Conservation (phyloP, 495 filamentous ascomycete genomes). For the Xeromyces bisporus region DNA sequence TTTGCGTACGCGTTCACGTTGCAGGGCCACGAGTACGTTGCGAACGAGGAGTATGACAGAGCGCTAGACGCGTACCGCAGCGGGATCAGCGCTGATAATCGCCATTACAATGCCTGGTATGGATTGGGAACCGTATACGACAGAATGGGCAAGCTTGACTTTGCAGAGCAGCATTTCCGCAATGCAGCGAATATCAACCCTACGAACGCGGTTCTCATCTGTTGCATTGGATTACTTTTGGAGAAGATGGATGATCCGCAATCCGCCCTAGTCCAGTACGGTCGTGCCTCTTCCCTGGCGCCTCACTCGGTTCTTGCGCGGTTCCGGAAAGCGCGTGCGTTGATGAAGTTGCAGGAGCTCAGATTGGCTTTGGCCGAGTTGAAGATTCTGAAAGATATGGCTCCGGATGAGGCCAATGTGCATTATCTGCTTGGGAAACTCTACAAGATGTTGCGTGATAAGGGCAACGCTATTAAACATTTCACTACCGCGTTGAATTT, state of each 20-base stretch:
- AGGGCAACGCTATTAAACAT: constrained; percentile 67
- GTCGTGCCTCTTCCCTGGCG: constrained; percentile 61
- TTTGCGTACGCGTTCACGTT: constrained; percentile 94
- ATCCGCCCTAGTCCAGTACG: constrained; percentile 64
- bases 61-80: constrained; percentile 69
- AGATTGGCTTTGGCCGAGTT: constrained; percentile 61
- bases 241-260: constrained; percentile 70
- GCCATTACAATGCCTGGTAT: constrained; percentile 97
- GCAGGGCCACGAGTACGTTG: constrained; percentile 91
- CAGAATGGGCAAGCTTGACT: constrained; percentile 81
- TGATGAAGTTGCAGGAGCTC: constrained; percentile 59
- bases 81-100: constrained; percentile 64
- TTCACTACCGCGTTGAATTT: constrained; percentile 89
- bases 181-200: constrained; percentile 77
- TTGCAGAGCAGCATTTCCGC: constrained; percentile 78
- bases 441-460: constrained; percentile 67
- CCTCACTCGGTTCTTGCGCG: constrained; percentile 64
- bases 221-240: constrained; percentile 75
- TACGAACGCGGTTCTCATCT: constrained; percentile 74
- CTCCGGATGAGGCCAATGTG: constrained; percentile 88
- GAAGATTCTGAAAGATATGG: constrained; percentile 67
- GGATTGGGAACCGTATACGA: constrained; percentile 86
- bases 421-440: constrained; percentile 82
- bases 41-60: constrained; percentile 94
- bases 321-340: constrained; percentile 78